Evolutionary conservation across 768 basidiomycete genomes (phyloP).

Genomic region (Russula emetica): DNA sequence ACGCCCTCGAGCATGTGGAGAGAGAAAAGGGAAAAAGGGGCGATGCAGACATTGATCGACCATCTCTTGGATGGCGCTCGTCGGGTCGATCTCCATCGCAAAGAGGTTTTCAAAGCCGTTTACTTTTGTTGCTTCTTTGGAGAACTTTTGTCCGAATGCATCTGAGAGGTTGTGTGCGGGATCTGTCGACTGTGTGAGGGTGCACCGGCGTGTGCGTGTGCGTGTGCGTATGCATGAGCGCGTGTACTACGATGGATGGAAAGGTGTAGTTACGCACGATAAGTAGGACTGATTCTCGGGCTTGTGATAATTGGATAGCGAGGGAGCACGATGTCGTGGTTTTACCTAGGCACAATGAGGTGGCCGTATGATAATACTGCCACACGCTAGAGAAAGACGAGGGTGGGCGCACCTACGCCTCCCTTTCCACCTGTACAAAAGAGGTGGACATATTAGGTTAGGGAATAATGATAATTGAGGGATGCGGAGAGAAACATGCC

Average conservation of each 20-base stretch:
- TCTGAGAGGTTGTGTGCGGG: conserved; percentile 99
- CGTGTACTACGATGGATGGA: neutral
- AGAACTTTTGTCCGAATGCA: conserved; percentile 98
- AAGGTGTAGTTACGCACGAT: conserved; percentile 57
- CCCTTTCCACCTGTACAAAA: conserved; percentile 81
- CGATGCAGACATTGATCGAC: conserved; percentile 79
- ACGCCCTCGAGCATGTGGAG: neutral
- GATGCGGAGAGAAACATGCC: conserved; percentile 50
- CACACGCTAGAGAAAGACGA: neutral
- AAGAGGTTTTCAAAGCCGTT: conserved; percentile 95
- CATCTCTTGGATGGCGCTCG: conserved; percentile 98
- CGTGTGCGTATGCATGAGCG: neutral
- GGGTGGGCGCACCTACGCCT: conserved; percentile 74
- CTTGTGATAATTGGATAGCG: conserved; percentile 90
- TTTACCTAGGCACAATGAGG: conserved; percentile 60
- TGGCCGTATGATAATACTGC: neutral
- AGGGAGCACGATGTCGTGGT: conserved; percentile 97
- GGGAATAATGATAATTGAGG: neutral
- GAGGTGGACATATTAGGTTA: neutral
- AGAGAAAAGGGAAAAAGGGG: neutral
- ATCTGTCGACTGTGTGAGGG: conserved; percentile 75
- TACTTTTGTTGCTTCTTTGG: conserved; percentile 96
- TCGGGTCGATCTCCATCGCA: conserved; percentile 99
- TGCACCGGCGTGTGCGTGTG: neutral
- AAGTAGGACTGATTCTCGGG: conserved; percentile 91